Conservation (phyloP, 768 basidiomycete species). For the Tylopilus cervinicoccineus region DNA sequence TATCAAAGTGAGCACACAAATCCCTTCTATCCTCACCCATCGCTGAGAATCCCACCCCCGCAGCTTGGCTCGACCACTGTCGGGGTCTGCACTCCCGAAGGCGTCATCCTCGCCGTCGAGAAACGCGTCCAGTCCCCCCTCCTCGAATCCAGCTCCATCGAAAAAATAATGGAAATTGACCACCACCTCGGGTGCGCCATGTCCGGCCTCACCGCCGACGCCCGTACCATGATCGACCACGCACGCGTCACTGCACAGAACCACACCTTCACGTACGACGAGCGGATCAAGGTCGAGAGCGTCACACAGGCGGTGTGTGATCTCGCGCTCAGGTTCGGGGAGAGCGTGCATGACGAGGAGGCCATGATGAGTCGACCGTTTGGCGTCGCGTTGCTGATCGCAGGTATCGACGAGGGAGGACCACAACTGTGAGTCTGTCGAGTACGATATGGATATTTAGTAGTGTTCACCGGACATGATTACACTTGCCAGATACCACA, state of each 20-base stretch:
- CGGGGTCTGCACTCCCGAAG: constrained; percentile 86
- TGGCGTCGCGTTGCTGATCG: constrained; percentile 95
- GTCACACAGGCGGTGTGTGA: constrained; percentile 98
- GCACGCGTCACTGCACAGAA: constrained; percentile 95
- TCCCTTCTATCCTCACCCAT: not conserved
- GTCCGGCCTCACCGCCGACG: constrained; percentile 96
- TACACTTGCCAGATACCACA: constrained; percentile 72
- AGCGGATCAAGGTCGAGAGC: constrained; percentile 95
- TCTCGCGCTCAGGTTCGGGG: constrained; percentile 93
- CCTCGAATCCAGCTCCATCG: constrained; percentile 91
- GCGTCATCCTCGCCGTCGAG: constrained; percentile 93
- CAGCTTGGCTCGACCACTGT: constrained; percentile 98
- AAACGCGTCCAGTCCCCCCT: constrained; percentile 98
- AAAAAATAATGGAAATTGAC: constrained; percentile 99
- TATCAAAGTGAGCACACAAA: constrained; percentile 69
- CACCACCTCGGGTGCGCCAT: constrained; percentile 94
- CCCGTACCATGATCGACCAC: constrained; percentile 99
- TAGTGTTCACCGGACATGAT: constrained; percentile 3
- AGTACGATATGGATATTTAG: not conserved
- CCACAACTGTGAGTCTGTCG: constrained; percentile 80
- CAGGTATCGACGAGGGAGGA: constrained; percentile 94
- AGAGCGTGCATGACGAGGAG: constrained; percentile 98
- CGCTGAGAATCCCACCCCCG: constrained; percentile 2
- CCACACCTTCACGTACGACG: constrained; percentile 96
- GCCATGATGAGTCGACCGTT: constrained; percentile 99